These are phyloP conservation scores for Nyctanthes arbortristis DNA, from an alignment of 257 asterid genomes.

Conservation along the genomic window DNA sequence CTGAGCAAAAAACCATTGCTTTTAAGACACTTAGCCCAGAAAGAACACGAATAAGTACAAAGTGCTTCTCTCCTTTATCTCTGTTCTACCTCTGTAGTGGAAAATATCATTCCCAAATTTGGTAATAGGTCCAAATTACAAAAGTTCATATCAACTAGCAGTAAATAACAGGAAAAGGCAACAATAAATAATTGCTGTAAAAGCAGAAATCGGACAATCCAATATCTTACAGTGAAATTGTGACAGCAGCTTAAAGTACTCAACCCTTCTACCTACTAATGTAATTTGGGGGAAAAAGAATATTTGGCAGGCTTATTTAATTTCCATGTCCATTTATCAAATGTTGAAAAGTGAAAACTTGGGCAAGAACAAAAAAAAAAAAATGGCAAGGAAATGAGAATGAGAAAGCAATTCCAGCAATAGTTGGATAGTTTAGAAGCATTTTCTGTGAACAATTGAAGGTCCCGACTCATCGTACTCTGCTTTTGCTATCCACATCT, in stretches of 20 bases:
- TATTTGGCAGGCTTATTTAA: constrained; percentile 23
- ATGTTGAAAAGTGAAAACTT: constrained; percentile 23
- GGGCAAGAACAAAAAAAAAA: constrained; percentile 20
- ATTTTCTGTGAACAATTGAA: constrained; percentile 61
- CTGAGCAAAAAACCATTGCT: too few species aligned
- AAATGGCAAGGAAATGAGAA: constrained; percentile 16
- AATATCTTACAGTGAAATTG: constrained; percentile 32
- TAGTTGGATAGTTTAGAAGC: constrained; percentile 40
- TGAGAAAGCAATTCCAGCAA: constrained; percentile 32
- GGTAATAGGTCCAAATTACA: too few species aligned
- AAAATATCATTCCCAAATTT: constrained; percentile 32
- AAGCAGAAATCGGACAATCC: background rate
- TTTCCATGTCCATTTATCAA: constrained; percentile 32
- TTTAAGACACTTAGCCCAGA: too few species aligned
- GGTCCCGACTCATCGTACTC: constrained; percentile 65
- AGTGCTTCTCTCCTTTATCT: too few species aligned
- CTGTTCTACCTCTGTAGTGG: constrained; percentile 27
- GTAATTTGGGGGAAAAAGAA: constrained; percentile 18
- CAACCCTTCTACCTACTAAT: constrained; percentile 38
- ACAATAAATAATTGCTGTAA: constrained; percentile 8
- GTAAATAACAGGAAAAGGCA: background rate
- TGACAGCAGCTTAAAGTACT: constrained; percentile 28
- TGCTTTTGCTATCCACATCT: constrained; percentile 67
- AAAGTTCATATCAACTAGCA: constrained; percentile 19
- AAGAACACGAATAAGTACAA: too few species aligned